A percentile compares a stretch with the other conserved stretches of the same genome.
These are phyloP conservation scores for Elsinoe perseae DNA, from an alignment of 2,329 filamentous ascomycete species.

Conservation along the genomic window DNA sequence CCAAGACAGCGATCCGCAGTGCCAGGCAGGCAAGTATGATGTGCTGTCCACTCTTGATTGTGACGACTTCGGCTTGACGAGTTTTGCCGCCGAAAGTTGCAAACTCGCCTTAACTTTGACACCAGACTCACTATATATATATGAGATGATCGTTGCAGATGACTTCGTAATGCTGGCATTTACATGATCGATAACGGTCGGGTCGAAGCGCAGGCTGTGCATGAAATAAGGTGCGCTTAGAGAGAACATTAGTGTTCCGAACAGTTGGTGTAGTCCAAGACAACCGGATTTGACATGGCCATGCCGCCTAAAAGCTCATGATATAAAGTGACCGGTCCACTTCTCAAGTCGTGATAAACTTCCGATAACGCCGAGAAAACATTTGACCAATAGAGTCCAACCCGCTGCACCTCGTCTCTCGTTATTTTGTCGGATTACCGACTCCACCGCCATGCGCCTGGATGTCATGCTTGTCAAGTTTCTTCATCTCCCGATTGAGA, in stretches of 20 bases:
- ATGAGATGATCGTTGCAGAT: too few species aligned
- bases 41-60: slow-evolving; percentile 28
- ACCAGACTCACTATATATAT: too few species aligned
- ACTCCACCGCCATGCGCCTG: slow-evolving; percentile 39
- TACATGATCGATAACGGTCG: not conserved
- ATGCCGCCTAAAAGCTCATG: not conserved
- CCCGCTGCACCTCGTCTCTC: not conserved
- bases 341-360: not conserved
- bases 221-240: not conserved
- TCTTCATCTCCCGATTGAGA: slow-evolving; percentile 53
- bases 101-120: too few species aligned
- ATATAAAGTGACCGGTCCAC: not conserved
- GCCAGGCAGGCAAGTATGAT: slow-evolving; percentile 49
- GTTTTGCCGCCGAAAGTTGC: too few species aligned
- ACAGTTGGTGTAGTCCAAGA: not conserved
- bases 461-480: slow-evolving; percentile 41
- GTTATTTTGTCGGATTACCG: slow-evolving; percentile 19
- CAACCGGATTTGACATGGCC: not conserved
- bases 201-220: not conserved
- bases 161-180: not conserved
- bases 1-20: slow-evolving; percentile 51
- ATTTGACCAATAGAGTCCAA: not conserved
- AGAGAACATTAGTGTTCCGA: not conserved
- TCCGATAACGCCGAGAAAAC: not conserved
- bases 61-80: slow-evolving; percentile 29